Evolutionary conservation across 192 early-diverging fungal species (phyloP).

Genomic region (Geranomyces michiganensis): DNA sequence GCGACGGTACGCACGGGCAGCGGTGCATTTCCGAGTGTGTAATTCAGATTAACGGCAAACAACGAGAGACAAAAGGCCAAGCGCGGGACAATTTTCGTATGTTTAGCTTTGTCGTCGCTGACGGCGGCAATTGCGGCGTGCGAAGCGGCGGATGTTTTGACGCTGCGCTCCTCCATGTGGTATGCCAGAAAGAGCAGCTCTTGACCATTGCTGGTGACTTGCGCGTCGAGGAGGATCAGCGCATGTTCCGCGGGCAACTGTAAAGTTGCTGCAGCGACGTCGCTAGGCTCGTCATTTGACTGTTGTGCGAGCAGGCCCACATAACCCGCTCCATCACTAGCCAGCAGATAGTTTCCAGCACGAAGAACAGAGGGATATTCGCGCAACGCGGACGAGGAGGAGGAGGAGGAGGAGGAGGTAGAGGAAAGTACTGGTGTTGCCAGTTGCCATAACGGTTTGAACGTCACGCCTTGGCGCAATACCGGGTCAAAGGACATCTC

Average conservation of each 20-base stretch:
- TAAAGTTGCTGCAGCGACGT: not conserved
- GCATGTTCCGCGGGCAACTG: not conserved
- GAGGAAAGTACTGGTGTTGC: not conserved
- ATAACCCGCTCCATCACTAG: conserved; percentile 22
- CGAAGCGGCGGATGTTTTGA: conserved; percentile 5
- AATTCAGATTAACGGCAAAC: not conserved
- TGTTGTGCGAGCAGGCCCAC: not conserved
- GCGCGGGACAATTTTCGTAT: not conserved
- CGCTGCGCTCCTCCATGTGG: conserved; percentile 11
- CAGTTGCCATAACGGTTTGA: not conserved
- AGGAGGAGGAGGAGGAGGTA: not conserved
- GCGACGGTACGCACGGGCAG: not conserved
- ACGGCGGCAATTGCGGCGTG: not conserved
- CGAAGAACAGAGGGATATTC: conserved; percentile 29
- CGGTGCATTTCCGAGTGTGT: not conserved
- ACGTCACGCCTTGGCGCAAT: not conserved
- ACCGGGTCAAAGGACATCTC: not conserved
- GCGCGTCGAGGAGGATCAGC: conserved; percentile 2
- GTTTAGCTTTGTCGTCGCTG: not conserved
- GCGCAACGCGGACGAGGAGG: not conserved
- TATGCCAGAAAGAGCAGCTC: conserved; percentile 13
- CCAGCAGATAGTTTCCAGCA: conserved; percentile 7
- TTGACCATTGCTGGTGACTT: not conserved
- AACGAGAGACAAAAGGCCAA: not conserved
- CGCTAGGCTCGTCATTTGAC: no score